Percentiles rank a stretch among this genome's conserved stretches.
Evolutionary conservation across 805 yeast genomes (phyloP).

Genomic region (Millerozyma acaciae): DNA sequence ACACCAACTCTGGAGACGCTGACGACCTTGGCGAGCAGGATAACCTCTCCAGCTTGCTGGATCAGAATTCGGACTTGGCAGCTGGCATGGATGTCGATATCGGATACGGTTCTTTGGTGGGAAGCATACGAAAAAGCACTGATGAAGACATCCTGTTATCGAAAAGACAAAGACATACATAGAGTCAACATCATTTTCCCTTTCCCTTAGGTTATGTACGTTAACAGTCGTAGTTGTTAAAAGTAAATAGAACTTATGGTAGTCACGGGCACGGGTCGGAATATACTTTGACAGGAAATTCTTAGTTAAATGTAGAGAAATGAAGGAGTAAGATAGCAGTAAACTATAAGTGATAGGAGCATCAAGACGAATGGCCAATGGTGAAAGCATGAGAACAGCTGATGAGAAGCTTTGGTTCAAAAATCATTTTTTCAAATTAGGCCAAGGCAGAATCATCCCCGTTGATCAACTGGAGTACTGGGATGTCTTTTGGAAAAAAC

Average conservation of each 20-base stretch:
- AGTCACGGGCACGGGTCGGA: too few relatives aligned
- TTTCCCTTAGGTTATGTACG: too few relatives aligned
- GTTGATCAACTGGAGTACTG: conserved; percentile 24
- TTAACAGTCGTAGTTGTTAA: too few relatives aligned
- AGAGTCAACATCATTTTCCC: too few relatives aligned
- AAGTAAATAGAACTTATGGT: too few relatives aligned
- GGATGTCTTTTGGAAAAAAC: conserved; percentile 30
- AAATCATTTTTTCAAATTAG: conserved; percentile 56
- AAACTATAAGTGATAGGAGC: too few relatives aligned
- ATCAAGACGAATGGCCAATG: too few relatives aligned
- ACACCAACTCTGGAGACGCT: conserved; percentile 29
- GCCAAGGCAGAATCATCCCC: conserved; percentile 40
- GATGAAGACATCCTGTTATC: conserved; percentile 11
- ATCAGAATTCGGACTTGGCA: conserved; percentile 8
- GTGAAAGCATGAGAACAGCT: conserved; percentile 60
- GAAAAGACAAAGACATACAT: neutral
- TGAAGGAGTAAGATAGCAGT: too few relatives aligned
- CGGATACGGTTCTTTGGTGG: conserved; percentile 35
- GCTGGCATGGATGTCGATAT: conserved; percentile 43
- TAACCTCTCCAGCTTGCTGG: conserved; percentile 11
- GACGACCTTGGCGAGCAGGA: conserved; percentile 32
- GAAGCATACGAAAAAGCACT: conserved; percentile 26
- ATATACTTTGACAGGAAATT: too few relatives aligned
- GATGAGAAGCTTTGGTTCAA: conserved; percentile 63
- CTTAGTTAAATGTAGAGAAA: too few relatives aligned